Evolutionary conservation across 2,329 filamentous ascomycete genomes (phyloP).

Genomic region (Myriangium duriaei): DNA sequence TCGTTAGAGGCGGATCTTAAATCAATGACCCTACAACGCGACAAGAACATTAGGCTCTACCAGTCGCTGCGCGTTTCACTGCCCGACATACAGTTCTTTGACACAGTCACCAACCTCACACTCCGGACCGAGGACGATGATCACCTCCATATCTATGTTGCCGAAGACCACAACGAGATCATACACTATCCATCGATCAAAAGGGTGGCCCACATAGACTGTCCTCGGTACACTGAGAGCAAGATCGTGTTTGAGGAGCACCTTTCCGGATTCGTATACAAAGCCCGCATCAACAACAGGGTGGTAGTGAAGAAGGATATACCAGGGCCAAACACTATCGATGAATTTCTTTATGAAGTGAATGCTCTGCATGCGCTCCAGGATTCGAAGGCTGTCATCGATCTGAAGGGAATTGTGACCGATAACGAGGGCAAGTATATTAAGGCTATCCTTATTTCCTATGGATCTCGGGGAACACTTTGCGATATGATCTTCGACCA

Average conservation of each 20-base stretch:
- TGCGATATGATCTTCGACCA: constrained; percentile 84
- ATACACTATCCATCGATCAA: constrained; percentile 69
- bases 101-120: constrained; percentile 91
- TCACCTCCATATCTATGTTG: constrained; percentile 86
- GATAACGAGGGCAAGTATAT: constrained; percentile 62
- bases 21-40: constrained; percentile 67
- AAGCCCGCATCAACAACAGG: constrained; percentile 57
- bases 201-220: constrained; percentile 58
- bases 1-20: constrained; percentile 79
- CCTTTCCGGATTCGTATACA: constrained; percentile 95
- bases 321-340: constrained; percentile 83
- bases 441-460: constrained; percentile 82
- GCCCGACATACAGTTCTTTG: constrained; percentile 87
- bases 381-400: constrained; percentile 64
- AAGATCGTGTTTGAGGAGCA: constrained; percentile 79
- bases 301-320: constrained; percentile 95
- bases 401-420: constrained; percentile 76
- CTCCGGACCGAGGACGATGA: constrained; percentile 75
- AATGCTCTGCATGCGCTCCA: constrained; percentile 76
- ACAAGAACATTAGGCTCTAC: constrained; percentile 88
- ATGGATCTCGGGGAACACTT: constrained; percentile 72
- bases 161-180: constrained; percentile 93
- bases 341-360: constrained; percentile 95
- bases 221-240: constrained; percentile 51
- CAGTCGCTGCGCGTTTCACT: constrained; percentile 88